Evolutionary conservation across 345 rosid genomes (phyloP).

Genomic region (Eucalyptus viminalis): DNA sequence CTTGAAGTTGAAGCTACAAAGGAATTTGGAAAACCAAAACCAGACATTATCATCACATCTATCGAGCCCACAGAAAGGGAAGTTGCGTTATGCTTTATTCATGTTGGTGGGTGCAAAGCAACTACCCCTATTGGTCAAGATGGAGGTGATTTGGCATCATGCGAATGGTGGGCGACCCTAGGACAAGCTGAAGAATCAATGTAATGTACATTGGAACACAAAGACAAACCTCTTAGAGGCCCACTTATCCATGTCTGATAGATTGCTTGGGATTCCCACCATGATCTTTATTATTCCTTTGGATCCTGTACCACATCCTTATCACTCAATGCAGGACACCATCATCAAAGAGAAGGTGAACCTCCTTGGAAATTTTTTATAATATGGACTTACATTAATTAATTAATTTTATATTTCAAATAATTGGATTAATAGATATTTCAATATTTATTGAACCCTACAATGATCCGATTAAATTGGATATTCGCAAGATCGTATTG

Average conservation of each 20-base stretch:
- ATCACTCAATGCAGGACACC: background rate
- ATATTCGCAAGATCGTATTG: no score
- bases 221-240: background rate
- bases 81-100: background rate
- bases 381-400: no score
- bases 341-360: background rate
- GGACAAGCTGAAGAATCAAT: background rate
- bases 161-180: background rate
- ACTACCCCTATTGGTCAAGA: background rate
- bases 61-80: background rate
- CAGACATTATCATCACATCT: background rate
- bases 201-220: background rate
- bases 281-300: background rate
- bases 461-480: no score
- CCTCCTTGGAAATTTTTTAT: fast-evolving
- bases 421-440: fast-evolving
- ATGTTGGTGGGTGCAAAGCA: background rate
- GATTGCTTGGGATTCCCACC: background rate
- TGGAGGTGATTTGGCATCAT: background rate
- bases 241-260: background rate
- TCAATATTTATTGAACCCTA: no score
- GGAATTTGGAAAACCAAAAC: background rate
- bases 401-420: no score
- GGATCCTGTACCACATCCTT: background rate
- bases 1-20: background rate